Conservation (phyloP, 176 grass and related monocot genomes). For the Lolium perenne region DNA sequence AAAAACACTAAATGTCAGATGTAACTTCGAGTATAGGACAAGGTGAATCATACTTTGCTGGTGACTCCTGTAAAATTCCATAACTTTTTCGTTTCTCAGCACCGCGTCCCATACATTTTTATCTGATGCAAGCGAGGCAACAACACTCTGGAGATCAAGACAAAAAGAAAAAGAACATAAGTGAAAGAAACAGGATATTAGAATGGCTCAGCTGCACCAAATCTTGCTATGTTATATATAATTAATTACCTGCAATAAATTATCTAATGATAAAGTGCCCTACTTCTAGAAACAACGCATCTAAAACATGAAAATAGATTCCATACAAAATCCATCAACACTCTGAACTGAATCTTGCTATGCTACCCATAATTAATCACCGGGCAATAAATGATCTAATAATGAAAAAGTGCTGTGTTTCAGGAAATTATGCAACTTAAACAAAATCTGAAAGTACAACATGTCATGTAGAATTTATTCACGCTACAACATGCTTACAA, state of each 20-base stretch:
- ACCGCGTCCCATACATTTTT: conserved; percentile 84
- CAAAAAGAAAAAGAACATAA: conserved; percentile 8
- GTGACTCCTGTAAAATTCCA: conserved; percentile 77
- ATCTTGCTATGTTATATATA: not conserved
- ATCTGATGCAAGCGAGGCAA: conserved; percentile 81
- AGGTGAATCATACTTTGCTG: conserved; percentile 56
- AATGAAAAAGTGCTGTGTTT: not conserved
- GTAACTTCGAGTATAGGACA: not conserved
- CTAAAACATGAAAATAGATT: not conserved
- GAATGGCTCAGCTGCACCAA: not conserved
- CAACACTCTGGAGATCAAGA: conserved; percentile 64
- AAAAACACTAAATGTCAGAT: not conserved
- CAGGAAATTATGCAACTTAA: not conserved
- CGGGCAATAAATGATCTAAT: not conserved
- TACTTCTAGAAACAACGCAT: not conserved
- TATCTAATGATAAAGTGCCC: not conserved
- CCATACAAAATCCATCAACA: not conserved
- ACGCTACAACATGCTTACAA: not conserved
- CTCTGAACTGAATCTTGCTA: not conserved
- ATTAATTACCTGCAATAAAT: not conserved
- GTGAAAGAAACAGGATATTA: not conserved
- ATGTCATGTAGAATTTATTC: not conserved
- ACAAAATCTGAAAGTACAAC: not conserved
- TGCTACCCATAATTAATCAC: not conserved
- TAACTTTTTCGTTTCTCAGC: conserved; percentile 79